Base-by-base conservation (phyloP, 2,329 filamentous ascomycete genomes). In the Aureobasidium namibiae region DNA sequence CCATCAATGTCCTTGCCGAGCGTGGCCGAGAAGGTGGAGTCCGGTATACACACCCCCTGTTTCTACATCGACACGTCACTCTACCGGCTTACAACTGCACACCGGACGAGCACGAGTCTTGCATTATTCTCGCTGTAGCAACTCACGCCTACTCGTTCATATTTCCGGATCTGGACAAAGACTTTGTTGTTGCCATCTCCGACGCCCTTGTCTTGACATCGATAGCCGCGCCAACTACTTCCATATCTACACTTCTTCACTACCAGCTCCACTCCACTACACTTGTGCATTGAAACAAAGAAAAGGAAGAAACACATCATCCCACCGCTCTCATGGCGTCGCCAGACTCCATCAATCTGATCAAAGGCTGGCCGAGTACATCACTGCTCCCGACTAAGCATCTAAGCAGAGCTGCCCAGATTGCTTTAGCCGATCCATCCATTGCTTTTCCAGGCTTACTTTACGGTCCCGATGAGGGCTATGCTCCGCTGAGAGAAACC, bases 401-500 rank as follows among this genome's bases (percentile, higher is more conserved):
- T 14, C 78, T 95, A 60, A 78, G 81, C 36, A 73, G 75, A 29
- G 86, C 89, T 26, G 77, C 86, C 60, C 75, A 80, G 60, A 75
- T 76, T 56, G 82, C 85, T 9, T 79, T 95, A 49, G 77, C 81
- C 14, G 77, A 87, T 67, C 80, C 83, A 10, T 68, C 72, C 9
- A 74, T 87, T 60, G 82, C 80, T 59, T 75, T 79, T 2, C 82
- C 85, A 1, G 87, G 81, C n/a, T 79, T 96, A 38, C 79, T 86
- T 60, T 96, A 96, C 68, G 92, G 87, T 0, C 86, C 90, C 0
- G 89, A 95, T 70, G 75, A 82, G 44, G 92, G 92, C 29, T 87
- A 87, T 67, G 74, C 80, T 62, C 84, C 84, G n/a, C 77, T 94
- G 38, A 81, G 90, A 14, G 76, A 82, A 62, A 80, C 82, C 41